Conservation (phyloP, 331 rosid species). For the Cydonia oblonga region DNA sequence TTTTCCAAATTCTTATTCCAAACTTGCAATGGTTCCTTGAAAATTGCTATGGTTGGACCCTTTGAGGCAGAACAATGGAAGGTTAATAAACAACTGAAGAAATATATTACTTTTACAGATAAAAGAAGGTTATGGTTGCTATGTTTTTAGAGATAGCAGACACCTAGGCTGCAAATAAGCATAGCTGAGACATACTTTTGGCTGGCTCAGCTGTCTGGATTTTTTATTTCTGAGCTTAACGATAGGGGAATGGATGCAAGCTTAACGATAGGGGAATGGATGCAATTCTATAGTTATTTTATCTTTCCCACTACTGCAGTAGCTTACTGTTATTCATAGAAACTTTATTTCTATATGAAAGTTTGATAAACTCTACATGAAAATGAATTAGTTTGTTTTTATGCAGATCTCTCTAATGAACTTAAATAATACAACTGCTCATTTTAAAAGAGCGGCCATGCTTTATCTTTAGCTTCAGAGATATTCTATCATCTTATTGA, state of each 20-base stretch:
- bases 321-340: neutral
- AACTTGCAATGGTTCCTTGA: neutral
- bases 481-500: neutral
- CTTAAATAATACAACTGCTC: neutral
- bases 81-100: neutral
- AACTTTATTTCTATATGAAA: neutral
- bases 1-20: neutral
- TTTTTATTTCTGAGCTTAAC: neutral
- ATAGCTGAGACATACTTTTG: neutral
- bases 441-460: neutral
- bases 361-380: neutral
- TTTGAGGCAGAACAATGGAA: neutral
- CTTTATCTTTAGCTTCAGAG: neutral
- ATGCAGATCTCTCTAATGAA: neutral
- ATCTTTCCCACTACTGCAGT: neutral
- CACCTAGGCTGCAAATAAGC: neutral
- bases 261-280: neutral
- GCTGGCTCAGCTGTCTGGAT: neutral
- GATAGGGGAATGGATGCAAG: neutral
- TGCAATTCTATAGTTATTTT: too few species aligned
- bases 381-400: neutral
- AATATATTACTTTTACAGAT: neutral
- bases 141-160: neutral
- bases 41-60: neutral
- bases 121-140: neutral